Evolutionary conservation across 2,329 filamentous ascomycete species (phyloP), one percentile per base, ranked within the genome.

Genomic region (Paecilomyces niveus): DNA sequence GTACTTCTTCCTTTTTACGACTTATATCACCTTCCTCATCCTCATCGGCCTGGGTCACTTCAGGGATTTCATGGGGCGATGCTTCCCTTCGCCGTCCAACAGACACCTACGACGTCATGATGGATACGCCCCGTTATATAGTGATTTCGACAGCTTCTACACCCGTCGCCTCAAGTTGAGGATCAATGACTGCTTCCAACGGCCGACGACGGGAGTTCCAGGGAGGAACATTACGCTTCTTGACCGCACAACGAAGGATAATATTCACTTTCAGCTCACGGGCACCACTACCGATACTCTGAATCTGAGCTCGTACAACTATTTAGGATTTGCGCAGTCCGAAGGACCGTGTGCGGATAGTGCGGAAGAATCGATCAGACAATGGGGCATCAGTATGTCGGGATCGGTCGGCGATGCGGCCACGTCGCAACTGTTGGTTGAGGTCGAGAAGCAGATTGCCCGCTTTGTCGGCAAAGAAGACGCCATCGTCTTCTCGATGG

Each of bases 261-360:
- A 97, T 76, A 82, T 88, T 67, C 86, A 87, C 57, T 97, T 95
- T 80, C 83, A 88, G 70, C 86, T 90, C 73, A 90, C 88, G 1
- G 93, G 92, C 58, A 94, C 90, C 51, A 87, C 84, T 58, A 97
- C 92, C 0, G 89, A 97, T 75, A 96, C 93, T 0, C 80, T 97
- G 65, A 97, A 97, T 77, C 89, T 97, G 87, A 96, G 92, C 79
- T 97, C 93, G 0, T 97, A 97, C 82, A 97, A 97, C 77, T 97
- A 97, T 73, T 88, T 97, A 29, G 93, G 93, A 33, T 97, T 97
- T 69, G 93, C 93, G 54, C 93, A 97, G 74, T 96, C 92, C 0
- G 91, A 96, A 62, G 93, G 93, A 8, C 92, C 93, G 52, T 97
- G 92, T 70, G 92, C 93, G 54, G 92, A 97, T 73, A 88, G 88